Evolutionary conservation across 352 stramenopile species (phyloP).

Genomic region (Phytophthora europaea): DNA sequence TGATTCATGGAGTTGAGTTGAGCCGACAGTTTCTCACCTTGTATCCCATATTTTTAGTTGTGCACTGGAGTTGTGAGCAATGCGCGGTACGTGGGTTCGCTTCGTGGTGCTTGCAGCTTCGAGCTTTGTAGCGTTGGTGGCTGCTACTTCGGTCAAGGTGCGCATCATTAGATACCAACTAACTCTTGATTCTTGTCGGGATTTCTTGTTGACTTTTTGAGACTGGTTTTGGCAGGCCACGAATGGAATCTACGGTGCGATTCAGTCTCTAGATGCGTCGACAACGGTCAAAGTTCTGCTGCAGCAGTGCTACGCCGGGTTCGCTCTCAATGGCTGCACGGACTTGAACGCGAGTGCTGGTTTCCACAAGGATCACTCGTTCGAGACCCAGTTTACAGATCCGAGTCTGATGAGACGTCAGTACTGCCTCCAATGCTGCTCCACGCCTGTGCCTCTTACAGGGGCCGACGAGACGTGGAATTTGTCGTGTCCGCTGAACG

Average conservation of each 20-base stretch:
- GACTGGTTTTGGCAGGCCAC: conserved; percentile 44
- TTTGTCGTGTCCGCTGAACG: conserved; percentile 75
- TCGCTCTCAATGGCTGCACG: conserved; percentile 65
- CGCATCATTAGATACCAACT: not conserved
- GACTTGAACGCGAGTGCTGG: conserved; percentile 58
- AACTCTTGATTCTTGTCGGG: not conserved
- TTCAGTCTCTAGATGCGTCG: conserved; percentile 57
- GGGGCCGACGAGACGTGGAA: conserved; percentile 84
- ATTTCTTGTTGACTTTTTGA: not conserved
- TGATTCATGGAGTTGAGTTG: conserved; percentile 6
- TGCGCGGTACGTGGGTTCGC: conserved; percentile 13
- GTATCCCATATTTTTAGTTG: conserved; percentile 38
- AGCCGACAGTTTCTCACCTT: conserved; percentile 27
- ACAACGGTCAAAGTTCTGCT: conserved; percentile 47
- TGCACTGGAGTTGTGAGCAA: not conserved
- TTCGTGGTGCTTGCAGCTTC: conserved; percentile 16
- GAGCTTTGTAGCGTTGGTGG: not conserved
- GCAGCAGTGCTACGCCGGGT: conserved; percentile 73
- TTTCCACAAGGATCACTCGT: conserved; percentile 61
- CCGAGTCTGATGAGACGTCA: conserved; percentile 41
- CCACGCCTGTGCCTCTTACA: conserved; percentile 61
- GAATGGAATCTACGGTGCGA: conserved; percentile 67
- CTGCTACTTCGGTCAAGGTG: conserved; percentile 23
- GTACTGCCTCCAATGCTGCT: conserved; percentile 83
- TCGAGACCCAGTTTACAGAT: conserved; percentile 71